Evolutionary conservation across 352 stramenopile genomes (phyloP).

Genomic region (Globisporangium iwayamae): DNA sequence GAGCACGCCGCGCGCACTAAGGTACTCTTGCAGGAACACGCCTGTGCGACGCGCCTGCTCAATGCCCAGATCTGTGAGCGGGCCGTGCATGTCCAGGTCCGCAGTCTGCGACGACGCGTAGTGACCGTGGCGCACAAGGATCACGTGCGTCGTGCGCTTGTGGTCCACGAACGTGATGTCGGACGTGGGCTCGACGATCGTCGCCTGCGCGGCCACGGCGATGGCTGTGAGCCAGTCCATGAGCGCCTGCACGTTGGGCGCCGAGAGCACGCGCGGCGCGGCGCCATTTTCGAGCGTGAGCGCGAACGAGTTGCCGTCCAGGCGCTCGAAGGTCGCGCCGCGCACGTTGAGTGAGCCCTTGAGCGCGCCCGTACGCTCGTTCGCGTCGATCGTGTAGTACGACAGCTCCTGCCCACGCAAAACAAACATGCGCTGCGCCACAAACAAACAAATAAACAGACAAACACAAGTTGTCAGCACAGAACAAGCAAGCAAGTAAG

Average conservation of each 20-base stretch:
- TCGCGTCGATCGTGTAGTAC: slow-evolving; percentile 58
- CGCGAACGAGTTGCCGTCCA: slow-evolving; percentile 37
- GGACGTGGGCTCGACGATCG: slow-evolving; percentile 33
- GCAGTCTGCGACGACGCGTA: slow-evolving; percentile 48
- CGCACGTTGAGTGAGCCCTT: slow-evolving; percentile 59
- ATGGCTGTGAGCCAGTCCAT: slow-evolving; percentile 80
- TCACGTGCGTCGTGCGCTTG: slow-evolving; percentile 62
- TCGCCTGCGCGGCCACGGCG: slow-evolving; percentile 38
- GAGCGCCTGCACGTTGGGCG: slow-evolving; percentile 47
- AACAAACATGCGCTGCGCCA: slow-evolving; percentile 57
- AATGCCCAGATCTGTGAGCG: slow-evolving; percentile 51
- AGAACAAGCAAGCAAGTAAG: too few relatives aligned
- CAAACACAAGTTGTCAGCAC: not conserved
- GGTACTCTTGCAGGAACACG: slow-evolving; percentile 47
- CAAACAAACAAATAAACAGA: not conserved
- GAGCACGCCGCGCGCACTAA: slow-evolving; percentile 40
- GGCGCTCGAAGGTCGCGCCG: slow-evolving; percentile 43
- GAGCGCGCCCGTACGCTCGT: slow-evolving; percentile 45
- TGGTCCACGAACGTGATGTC: slow-evolving; percentile 59
- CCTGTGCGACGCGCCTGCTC: slow-evolving; percentile 45
- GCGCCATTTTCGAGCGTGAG: slow-evolving; percentile 24
- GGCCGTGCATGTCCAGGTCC: slow-evolving; percentile 47
- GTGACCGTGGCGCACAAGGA: slow-evolving; percentile 66
- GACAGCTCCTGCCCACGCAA: slow-evolving; percentile 61
- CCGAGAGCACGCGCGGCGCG: slow-evolving; percentile 36